phyloP scores from a whole-genome alignment of 2,329 filamentous ascomycete species.

The Aspergillus glaucus region DNA sequence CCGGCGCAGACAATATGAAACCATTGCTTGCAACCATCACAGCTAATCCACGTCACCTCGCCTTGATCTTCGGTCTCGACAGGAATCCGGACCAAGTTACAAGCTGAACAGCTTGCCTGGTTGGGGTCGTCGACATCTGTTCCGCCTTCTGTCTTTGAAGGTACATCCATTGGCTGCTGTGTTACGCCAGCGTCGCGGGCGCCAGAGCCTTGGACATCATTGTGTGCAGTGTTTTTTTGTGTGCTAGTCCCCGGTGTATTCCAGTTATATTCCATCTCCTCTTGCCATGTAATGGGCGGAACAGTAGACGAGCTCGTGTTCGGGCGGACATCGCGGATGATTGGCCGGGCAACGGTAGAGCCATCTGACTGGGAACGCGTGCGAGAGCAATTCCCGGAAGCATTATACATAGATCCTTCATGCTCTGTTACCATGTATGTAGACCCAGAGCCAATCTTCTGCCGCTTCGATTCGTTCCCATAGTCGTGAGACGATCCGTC shows the following conservation, averaged over 20 bases:
- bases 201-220: conserved; percentile 5
- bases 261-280: conserved; percentile 18
- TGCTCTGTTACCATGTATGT: conserved; percentile 11
- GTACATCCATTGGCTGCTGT: conserved; percentile 10
- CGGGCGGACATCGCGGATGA: conserved; percentile 30
- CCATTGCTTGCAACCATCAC: conserved; percentile 63
- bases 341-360: conserved; percentile 33
- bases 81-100: conserved; percentile 49
- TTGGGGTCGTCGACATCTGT: conserved; percentile 19
- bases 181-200: conserved; percentile 2
- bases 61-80: conserved; percentile 49
- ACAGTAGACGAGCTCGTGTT: conserved; percentile 34
- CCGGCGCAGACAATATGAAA: conserved; percentile 63
- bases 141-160: conserved; percentile 25
- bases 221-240: conserved; percentile 7
- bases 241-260: conserved; percentile 8
- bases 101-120: conserved; percentile 51
- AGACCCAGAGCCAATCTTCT: conserved; percentile 15
- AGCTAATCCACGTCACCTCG: conserved; percentile 57
- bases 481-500: conserved; percentile 23
- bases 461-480: conserved; percentile 16
- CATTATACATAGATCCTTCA: conserved; percentile 10
- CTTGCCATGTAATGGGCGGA: conserved; percentile 28
- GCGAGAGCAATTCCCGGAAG: conserved; percentile 22
- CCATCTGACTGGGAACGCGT: conserved; percentile 39